A percentile compares a stretch with the other conserved stretches of the same genome.
phyloP scores from a whole-genome alignment of 257 asterid species.

The Vinca minor region DNA sequence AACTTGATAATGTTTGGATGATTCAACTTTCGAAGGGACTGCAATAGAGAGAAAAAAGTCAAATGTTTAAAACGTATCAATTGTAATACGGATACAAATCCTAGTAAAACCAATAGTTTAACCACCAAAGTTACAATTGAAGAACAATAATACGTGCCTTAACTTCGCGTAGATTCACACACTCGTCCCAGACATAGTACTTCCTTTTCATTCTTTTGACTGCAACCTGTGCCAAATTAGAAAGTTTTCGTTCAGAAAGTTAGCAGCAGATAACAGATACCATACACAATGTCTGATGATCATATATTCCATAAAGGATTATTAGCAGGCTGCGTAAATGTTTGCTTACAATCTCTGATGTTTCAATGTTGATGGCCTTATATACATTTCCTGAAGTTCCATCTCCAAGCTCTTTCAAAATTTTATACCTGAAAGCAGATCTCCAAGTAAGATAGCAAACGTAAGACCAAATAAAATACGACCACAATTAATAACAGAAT shows the following conservation, averaged over 20 bases:
- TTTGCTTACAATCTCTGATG: slow-evolving; percentile 69
- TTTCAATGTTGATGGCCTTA: slow-evolving; percentile 73
- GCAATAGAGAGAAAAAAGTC: slow-evolving; percentile 20
- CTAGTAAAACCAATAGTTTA: neutral
- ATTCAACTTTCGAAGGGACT: slow-evolving; percentile 76
- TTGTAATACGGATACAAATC: neutral
- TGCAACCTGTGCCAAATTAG: slow-evolving; percentile 54
- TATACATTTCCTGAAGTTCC: slow-evolving; percentile 88
- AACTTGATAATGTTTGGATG: slow-evolving; percentile 86
- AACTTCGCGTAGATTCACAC: slow-evolving; percentile 78
- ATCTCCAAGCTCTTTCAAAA: slow-evolving; percentile 83
- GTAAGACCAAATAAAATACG: slow-evolving; percentile 13
- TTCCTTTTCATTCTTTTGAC: slow-evolving; percentile 91
- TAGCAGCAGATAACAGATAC: neutral
- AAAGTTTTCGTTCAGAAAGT: neutral
- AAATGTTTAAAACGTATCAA: slow-evolving; percentile 15
- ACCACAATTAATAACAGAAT: neutral
- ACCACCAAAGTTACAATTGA: neutral
- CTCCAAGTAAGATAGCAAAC: slow-evolving; percentile 13
- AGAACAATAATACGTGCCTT: slow-evolving; percentile 40
- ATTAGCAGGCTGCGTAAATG: neutral
- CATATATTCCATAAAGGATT: neutral
- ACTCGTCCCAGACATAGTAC: slow-evolving; percentile 82
- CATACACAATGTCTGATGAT: slow-evolving; percentile 1
- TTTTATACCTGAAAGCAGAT: slow-evolving; percentile 51